A percentile compares a stretch with the other conserved stretches of the same genome.
Conservation (phyloP, 1,284 basidiomycete genomes). For the Xerocomus tenax region DNA sequence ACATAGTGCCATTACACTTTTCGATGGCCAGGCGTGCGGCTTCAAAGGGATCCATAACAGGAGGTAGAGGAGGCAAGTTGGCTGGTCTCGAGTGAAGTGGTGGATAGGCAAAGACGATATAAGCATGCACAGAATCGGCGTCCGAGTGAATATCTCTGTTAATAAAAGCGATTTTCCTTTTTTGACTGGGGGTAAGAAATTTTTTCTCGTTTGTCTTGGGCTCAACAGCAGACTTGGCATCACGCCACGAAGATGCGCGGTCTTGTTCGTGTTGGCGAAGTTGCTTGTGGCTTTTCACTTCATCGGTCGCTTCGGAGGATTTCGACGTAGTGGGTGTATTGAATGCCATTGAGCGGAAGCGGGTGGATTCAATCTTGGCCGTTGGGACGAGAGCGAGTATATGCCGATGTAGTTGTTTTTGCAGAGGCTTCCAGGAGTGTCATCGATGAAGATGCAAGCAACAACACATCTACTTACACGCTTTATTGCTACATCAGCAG, state of each 20-base stretch:
- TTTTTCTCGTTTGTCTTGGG: constrained; percentile 48
- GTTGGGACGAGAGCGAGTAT: constrained; percentile 60
- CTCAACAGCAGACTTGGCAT: constrained; percentile 39
- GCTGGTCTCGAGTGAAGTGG: constrained; percentile 37
- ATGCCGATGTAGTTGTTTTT: constrained; percentile 66
- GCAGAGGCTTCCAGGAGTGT: constrained; percentile 36
- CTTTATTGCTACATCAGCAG: constrained; percentile 65
- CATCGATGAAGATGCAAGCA: background rate
- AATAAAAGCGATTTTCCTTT: constrained; percentile 92
- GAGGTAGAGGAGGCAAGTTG: constrained; percentile 51
- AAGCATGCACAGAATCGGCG: constrained; percentile 70
- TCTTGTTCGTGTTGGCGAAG: constrained; percentile 48
- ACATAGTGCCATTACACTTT: constrained; percentile 63
- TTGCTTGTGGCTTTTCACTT: constrained; percentile 29
- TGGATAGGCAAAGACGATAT: constrained; percentile 78
- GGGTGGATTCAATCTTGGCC: constrained; percentile 80
- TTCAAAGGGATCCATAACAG: constrained; percentile 61
- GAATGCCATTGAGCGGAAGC: constrained; percentile 86
- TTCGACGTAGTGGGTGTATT: constrained; percentile 60
- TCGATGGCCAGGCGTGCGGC: constrained; percentile 58
- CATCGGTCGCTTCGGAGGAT: constrained; percentile 39
- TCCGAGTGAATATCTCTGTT: constrained; percentile 77
- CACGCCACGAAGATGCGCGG: constrained; percentile 64
- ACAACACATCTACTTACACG: constrained; percentile 44
- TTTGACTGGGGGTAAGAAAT: constrained; percentile 76